Base-by-base conservation (phyloP, 2,329 filamentous ascomycete genomes). In the Westerdykella ornata region DNA sequence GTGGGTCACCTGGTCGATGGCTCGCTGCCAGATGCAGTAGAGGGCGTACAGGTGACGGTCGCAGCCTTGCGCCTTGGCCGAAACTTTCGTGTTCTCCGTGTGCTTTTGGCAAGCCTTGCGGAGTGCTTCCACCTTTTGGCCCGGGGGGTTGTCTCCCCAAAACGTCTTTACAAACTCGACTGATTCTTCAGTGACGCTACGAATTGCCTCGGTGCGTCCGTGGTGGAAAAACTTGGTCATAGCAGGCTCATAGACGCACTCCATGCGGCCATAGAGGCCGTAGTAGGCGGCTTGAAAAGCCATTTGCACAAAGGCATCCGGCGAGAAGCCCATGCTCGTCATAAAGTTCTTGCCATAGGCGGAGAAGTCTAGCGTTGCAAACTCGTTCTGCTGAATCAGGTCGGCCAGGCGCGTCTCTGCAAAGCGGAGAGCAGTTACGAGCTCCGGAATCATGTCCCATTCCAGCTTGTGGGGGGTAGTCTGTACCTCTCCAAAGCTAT, bases 241-340 rank as follows among this genome's bases (percentile, higher is more conserved):
- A 32, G 92, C 90, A 6, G 92, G 92, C 67, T 98, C 92, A 63
- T 98, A 98, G 0, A 89, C 92, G 61, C 88, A 94, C 66, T 97
- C 92, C 1, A 95, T 80, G 4, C 88, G 81, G 3, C 92, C 92
- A 56, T 97, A 98, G 6, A 98, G 76, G 2, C 92, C 92, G 59
- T 96, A 98, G 71, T 98, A 97, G 1, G 92, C 90, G 4, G 90
- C 90, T 66, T 98, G 92, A 71, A 96, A 96, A 0, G 92, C 92
- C 90, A 98, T 97, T 66, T 98, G 92, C 15, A 98, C 86, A 62
- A 95, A 98, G 0, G 92, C 92, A 63, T 97, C 92, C 0, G 92
- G 90, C 0, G 90, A 97, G 68, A 97, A 94, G 6, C 90, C 90
- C 82, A 94, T 94, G 0, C 85, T 88, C 0, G 88, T 97, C 67